Evolutionary conservation across 441 rosid species (phyloP), one percentile per base, ranked within the genome.

Genomic region (Arabidopsis hybrid): DNA sequence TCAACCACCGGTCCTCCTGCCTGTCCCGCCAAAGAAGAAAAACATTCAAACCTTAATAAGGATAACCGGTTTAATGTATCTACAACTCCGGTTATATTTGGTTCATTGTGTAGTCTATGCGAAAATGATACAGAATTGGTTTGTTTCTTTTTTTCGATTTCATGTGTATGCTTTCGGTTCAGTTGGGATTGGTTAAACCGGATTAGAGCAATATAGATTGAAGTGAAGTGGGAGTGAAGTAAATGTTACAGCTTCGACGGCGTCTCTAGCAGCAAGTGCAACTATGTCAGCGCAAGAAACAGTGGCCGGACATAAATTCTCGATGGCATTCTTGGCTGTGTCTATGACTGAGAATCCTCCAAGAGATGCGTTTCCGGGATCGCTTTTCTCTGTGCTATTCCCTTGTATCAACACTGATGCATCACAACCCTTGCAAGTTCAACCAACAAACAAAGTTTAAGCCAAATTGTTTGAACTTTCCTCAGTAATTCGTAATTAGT

Each of bases 251-350:
- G 82, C 60, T 81, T 75, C 86, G 32, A 88, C 87, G 49, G 90
- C 88, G 78, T 86, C 90, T 78, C 88, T 72, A 39, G 88, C 90
- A 8, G 92, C 87, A 67, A 86, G 72, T 39, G 88, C 86, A 39
- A 88, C 17, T 29, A 86, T 83, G 61, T 86, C 90, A 4, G 88
- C 92, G 50, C 90, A 85, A 31, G 92, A 88, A 81, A 88, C 89
- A 0, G 79, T 83, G 42, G 60, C 86, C 0, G 92, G 92, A 66
- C 92, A 88, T 67, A 86, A 76, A 5, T 83, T 14, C 71, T 88
- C 92, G n/a, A 84, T 79, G 42, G 79, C 78, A 14, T 78, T 75
- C 78, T 88, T 88, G 5, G 87, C 88, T 26, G 70, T 83, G 36
- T 85, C 83, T 38, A 88, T 84, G 9, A 84, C 92, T 0, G 86